Conservation (phyloP, 345 rosid species). For the Mangifera indica region DNA sequence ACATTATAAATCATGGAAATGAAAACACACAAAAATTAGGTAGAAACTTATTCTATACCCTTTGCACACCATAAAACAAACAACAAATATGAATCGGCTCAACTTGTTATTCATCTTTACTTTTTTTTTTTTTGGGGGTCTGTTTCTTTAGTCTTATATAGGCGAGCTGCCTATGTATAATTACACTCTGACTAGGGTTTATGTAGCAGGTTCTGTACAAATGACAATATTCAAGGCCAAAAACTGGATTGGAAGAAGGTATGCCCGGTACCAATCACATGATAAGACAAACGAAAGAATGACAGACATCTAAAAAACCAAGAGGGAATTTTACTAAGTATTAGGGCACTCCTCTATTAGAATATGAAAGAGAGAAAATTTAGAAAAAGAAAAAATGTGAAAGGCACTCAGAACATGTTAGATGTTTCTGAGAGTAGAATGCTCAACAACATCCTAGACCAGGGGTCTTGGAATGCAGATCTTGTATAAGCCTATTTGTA, state of each 20-base stretch:
- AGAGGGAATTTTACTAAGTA: slow-evolving; percentile 34
- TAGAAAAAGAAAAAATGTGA: background rate
- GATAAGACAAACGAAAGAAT: slow-evolving; percentile 46
- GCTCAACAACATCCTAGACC: slow-evolving; percentile 66
- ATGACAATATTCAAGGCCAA: slow-evolving; percentile 43
- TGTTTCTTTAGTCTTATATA: slow-evolving; percentile 37
- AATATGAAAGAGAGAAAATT: slow-evolving; percentile 22
- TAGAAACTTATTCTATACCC: slow-evolving; percentile 51
- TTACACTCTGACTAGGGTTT: slow-evolving; percentile 53
- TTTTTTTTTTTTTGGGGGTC: slow-evolving; percentile 14
- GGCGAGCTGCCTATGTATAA: slow-evolving; percentile 64
- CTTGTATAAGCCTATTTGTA: slow-evolving; percentile 56
- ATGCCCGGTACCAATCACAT: slow-evolving; percentile 33
- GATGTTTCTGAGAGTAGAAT: slow-evolving; percentile 63
- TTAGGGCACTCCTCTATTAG: slow-evolving; percentile 30
- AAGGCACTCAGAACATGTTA: slow-evolving; percentile 38
- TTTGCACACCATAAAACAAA: slow-evolving; percentile 47
- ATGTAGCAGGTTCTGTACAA: slow-evolving; percentile 58
- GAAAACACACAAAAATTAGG: slow-evolving; percentile 11
- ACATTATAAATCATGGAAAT: slow-evolving; percentile 44
- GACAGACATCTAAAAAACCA: slow-evolving; percentile 41
- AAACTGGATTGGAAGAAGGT: slow-evolving; percentile 41
- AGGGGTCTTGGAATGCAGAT: slow-evolving; percentile 55
- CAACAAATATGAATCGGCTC: slow-evolving; percentile 40
- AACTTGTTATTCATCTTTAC: slow-evolving; percentile 52